A percentile compares a stretch with the other conserved stretches of the same genome.
Evolutionary conservation across 148 eudicot genomes (phyloP).

Genomic region (Polygonum maritimum): DNA sequence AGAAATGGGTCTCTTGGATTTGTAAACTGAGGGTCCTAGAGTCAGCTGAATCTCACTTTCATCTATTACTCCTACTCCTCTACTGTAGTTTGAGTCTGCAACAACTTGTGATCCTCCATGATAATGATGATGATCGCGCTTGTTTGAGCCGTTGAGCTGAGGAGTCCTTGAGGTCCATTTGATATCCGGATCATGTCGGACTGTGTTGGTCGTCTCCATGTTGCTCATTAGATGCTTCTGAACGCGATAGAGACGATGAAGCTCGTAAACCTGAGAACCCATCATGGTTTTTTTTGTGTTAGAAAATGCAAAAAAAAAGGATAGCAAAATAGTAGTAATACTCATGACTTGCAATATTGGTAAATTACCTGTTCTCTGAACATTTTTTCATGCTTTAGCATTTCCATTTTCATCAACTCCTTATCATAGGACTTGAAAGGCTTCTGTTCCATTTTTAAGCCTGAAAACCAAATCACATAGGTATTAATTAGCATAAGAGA

Average conservation of each 20-base stretch:
- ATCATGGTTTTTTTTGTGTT: not conserved
- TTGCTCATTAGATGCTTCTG: conserved; percentile 8
- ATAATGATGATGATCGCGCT: not conserved
- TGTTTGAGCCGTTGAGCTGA: not conserved
- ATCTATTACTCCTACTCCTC: not conserved
- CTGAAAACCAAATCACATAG: not conserved
- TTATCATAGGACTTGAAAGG: conserved; percentile 31
- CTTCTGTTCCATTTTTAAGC: not conserved
- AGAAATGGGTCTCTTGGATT: not conserved
- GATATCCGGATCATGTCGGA: conserved; percentile 27
- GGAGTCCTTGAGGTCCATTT: conserved; percentile 42
- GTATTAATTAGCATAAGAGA: not conserved
- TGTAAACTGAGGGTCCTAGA: conserved; percentile 4
- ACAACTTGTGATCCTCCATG: not conserved
- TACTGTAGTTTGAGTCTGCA: not conserved
- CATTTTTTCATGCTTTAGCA: conserved; percentile 83
- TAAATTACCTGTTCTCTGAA: conserved; percentile 76
- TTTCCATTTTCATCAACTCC: conserved; percentile 75
- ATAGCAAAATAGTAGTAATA: not conserved
- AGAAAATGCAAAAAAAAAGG: not conserved
- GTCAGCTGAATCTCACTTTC: conserved; percentile 10
- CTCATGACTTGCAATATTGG: conserved; percentile 15
- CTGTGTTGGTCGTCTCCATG: conserved; percentile 70
- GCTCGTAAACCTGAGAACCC: conserved; percentile 1
- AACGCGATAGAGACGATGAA: conserved; percentile 13